Percentiles rank a stretch among this genome's conserved stretches.
phyloP scores from a whole-genome alignment of 2,329 filamentous ascomycete genomes.

The Monosporascus ibericus region DNA sequence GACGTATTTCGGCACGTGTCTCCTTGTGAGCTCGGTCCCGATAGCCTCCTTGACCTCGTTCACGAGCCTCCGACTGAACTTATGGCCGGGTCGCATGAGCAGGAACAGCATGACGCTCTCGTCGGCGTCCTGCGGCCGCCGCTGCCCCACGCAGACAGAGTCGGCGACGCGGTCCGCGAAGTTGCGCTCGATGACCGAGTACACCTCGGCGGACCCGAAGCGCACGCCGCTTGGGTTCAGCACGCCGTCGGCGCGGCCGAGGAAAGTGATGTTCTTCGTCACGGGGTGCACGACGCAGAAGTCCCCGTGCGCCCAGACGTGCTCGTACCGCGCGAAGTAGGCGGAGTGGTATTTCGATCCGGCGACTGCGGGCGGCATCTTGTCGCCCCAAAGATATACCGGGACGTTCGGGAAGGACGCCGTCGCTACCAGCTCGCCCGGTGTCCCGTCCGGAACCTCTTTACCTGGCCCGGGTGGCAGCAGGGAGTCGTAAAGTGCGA shows the following conservation, averaged over 20 bases:
- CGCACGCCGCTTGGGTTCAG: constrained; percentile 73
- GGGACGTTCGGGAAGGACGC: constrained; percentile 72
- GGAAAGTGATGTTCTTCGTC: constrained; percentile 59
- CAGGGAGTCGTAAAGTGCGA: constrained; percentile 58
- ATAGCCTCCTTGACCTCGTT: constrained; percentile 59
- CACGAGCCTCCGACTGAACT: constrained; percentile 50
- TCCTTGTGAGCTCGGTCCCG: constrained; percentile 57
- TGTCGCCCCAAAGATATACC: constrained; percentile 57
- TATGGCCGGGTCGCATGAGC: constrained; percentile 49
- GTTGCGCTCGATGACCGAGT: constrained; percentile 61
- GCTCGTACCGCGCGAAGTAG: constrained; percentile 56
- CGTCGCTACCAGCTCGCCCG: constrained; percentile 70
- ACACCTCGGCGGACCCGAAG: constrained; percentile 77
- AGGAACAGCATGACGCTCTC: constrained; percentile 52
- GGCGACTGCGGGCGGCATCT: constrained; percentile 30
- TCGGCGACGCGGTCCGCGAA: constrained; percentile 61
- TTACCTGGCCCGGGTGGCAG: constrained; percentile 38
- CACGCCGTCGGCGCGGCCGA: constrained; percentile 71
- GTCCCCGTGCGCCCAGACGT: constrained; percentile 79
- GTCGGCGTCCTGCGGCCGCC: constrained; percentile 50
- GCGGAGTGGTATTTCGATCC: constrained; percentile 53
- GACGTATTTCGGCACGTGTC: constrained; percentile 72
- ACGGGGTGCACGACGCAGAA: constrained; percentile 66
- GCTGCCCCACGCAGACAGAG: constrained; percentile 74
- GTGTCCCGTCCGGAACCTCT: constrained; percentile 49